These are phyloP conservation scores for Dissophora ornata DNA, from an alignment of 192 early-diverging fungal species.

Conservation along the genomic window DNA sequence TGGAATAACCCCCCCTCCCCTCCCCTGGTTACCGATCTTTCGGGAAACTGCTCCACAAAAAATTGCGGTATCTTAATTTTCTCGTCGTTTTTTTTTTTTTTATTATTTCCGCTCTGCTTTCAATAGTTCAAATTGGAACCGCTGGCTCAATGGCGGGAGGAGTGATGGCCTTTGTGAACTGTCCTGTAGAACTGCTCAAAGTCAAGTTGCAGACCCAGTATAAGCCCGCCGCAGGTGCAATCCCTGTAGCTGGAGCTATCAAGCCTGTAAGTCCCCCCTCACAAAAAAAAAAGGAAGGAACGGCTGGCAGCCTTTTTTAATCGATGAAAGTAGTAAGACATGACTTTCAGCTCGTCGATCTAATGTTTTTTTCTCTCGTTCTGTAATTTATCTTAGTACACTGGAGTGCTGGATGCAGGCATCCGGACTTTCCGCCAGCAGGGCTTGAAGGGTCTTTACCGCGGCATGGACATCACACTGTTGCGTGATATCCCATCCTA, in stretches of 20 bases:
- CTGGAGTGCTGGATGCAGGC: conserved; percentile 90
- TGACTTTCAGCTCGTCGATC: no score
- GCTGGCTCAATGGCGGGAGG: conserved; percentile 71
- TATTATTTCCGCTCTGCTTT: conserved; percentile 9
- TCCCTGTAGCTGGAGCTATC: conserved; percentile 8
- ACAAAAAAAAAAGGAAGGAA: no score
- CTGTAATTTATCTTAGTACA: conserved; percentile 74
- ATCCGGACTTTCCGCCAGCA: conserved; percentile 79
- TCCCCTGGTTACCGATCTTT: neutral
- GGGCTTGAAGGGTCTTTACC: conserved; percentile 83
- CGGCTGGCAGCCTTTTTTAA: no score
- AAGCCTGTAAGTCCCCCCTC: conserved; percentile 40
- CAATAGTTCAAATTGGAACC: conserved; percentile 60
- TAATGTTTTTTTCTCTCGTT: no score
- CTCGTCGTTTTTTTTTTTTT: neutral
- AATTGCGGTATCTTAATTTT: no score
- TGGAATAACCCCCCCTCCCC: no score
- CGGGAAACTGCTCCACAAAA: no score
- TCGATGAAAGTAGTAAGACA: no score
- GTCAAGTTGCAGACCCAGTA: conserved; percentile 77
- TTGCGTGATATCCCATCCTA: conserved; percentile 93
- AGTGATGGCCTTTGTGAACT: conserved; percentile 79
- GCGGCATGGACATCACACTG: conserved; percentile 91
- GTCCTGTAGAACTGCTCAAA: conserved; percentile 76
- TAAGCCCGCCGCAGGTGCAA: conserved; percentile 19